Conservation (phyloP, 2,329 filamentous ascomycete species). For the Cladosporium sp. region DNA sequence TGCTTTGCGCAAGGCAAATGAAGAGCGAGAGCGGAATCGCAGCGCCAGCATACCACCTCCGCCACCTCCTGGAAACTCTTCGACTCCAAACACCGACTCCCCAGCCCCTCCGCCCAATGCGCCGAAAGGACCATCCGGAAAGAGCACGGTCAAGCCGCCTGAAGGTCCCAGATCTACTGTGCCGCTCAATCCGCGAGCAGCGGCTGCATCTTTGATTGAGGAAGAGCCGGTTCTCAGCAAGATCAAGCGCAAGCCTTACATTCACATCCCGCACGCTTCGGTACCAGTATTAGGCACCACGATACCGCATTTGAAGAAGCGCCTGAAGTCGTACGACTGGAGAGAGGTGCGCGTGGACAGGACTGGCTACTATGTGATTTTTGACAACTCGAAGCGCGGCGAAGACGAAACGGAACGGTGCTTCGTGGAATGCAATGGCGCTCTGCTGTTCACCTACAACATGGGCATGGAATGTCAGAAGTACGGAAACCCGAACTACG, state of each 20-base stretch:
- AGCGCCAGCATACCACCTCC: slow-evolving; percentile 31
- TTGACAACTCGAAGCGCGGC: slow-evolving; percentile 69
- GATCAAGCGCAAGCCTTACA: slow-evolving; percentile 74
- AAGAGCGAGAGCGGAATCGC: slow-evolving; percentile 46
- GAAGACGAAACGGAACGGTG: slow-evolving; percentile 77
- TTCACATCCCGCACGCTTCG: slow-evolving; percentile 79
- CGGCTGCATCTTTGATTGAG: slow-evolving; percentile 50
- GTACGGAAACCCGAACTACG: slow-evolving; percentile 59
- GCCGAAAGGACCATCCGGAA: slow-evolving; percentile 73
- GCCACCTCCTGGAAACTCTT: slow-evolving; percentile 21
- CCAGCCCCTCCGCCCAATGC: slow-evolving; percentile 72
- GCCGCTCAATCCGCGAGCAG: slow-evolving; percentile 38
- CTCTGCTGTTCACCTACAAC: slow-evolving; percentile 81
- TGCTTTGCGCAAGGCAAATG: slow-evolving; percentile 62
- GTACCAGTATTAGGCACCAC: slow-evolving; percentile 84
- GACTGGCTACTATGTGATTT: slow-evolving; percentile 87
- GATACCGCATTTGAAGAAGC: slow-evolving; percentile 81
- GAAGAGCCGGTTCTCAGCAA: slow-evolving; percentile 59
- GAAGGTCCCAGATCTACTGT: slow-evolving; percentile 34
- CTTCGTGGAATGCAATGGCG: slow-evolving; percentile 69
- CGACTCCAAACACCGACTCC: slow-evolving; percentile 34
- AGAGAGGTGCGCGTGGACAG: slow-evolving; percentile 77
- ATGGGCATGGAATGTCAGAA: slow-evolving; percentile 85
- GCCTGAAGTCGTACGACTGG: slow-evolving; percentile 75
- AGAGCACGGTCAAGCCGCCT: slow-evolving; percentile 31